Evolutionary conservation across 805 yeast genomes (phyloP), one percentile per base, ranked within the genome.

Genomic region (Starmerella cellae): DNA sequence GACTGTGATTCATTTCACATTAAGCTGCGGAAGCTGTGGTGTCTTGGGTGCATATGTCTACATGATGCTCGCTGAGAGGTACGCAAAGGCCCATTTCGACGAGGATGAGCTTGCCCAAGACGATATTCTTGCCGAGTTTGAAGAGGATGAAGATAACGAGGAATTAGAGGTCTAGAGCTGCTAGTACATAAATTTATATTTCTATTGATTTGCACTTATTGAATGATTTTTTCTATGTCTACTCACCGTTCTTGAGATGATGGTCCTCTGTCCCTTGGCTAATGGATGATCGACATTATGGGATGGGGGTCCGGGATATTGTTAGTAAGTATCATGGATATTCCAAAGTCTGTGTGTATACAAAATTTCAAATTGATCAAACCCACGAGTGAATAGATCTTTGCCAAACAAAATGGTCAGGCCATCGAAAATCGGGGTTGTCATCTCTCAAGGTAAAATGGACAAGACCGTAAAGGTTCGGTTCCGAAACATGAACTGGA

Each of bases 371-470:
- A 26, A 13, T 26, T n/a, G n/a, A n/a, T n/a, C n/a, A n/a, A n/a
- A n/a, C n/a, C n/a, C n/a, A n/a, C n/a, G n/a, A n/a, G n/a, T 13
- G 13, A 26, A 26, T 26, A 26, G 13, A 26, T n/a, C n/a, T n/a
- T n/a, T n/a, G n/a, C n/a, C n/a, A n/a, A n/a, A n/a, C n/a, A n/a
- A n/a, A 18, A 84, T 83, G 94, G 88, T 93, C 39, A 77, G 85
- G 64, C 95, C 83, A 56, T 82, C 83, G 58, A 83, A 87, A 57
- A 66, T 84, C 37, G 98, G 98, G 36, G 77, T 84, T 62, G 97
- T 88, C 53, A 77, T 85, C 26, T 84, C 95, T 39, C 96, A 87
- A 58, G 97, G 97, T 34, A 84, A 84, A 61, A 91, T 87, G 95
- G 72, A 73, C 63, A 91, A 88, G 67, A 88, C 97, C 44, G 85